These are phyloP conservation scores for Elaeis oleifera DNA, from an alignment of 202 grass and related monocot genomes.

Conservation along the genomic window DNA sequence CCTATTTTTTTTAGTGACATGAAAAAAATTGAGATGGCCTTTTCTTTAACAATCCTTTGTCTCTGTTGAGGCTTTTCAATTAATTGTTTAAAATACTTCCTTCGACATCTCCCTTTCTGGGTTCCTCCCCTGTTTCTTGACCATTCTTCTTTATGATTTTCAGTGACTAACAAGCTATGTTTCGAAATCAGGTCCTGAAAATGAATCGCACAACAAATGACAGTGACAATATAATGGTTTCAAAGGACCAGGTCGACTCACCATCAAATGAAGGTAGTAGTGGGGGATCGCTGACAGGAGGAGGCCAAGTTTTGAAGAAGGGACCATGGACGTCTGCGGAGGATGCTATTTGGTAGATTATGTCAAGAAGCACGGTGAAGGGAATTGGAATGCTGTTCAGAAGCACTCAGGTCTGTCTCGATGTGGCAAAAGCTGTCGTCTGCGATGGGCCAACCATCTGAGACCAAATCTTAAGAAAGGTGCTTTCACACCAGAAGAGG, in stretches of 20 bases:
- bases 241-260: slow-evolving; percentile 57
- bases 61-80: too few species aligned
- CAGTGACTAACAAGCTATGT: too few species aligned
- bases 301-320: slow-evolving; percentile 54
- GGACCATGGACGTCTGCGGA: slow-evolving; percentile 87
- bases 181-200: background rate
- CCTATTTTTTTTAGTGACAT: too few species aligned
- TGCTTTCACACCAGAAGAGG: slow-evolving; percentile 61
- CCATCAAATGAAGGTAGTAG: slow-evolving; percentile 56
- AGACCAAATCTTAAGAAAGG: slow-evolving; percentile 85
- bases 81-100: too few species aligned
- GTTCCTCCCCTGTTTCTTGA: too few species aligned
- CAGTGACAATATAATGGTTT: slow-evolving; percentile 53
- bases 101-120: too few species aligned
- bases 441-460: slow-evolving; percentile 89
- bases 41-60: too few species aligned
- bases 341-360: slow-evolving; percentile 76
- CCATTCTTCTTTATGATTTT: too few species aligned
- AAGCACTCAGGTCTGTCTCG: slow-evolving; percentile 67
- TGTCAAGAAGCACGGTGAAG: slow-evolving; percentile 81
- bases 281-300: slow-evolving; percentile 1
- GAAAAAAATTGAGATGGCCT: too few species aligned
- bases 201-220: slow-evolving; percentile 71
- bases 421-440: slow-evolving; percentile 91
- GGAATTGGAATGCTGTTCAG: slow-evolving; percentile 89